These are phyloP conservation scores for Metarhizium brunneum DNA, from an alignment of 2,329 filamentous ascomycete genomes.

Conservation along the genomic window DNA sequence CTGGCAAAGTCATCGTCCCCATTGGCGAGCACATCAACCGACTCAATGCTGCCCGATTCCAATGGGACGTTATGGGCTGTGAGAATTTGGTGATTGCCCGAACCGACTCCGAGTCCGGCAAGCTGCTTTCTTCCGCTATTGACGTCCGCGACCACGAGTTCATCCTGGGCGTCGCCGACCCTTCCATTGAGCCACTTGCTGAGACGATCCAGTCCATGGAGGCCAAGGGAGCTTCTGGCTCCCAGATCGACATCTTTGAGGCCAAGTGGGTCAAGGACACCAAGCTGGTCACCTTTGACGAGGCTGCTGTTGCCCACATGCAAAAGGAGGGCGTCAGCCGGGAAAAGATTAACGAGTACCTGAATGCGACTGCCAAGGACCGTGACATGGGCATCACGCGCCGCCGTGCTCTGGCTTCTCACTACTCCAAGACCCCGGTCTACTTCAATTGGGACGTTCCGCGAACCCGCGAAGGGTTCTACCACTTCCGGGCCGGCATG, in stretches of 20 bases:
- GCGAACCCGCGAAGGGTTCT: slow-evolving; percentile 86
- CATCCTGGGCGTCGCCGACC: slow-evolving; percentile 76
- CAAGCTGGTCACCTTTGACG: slow-evolving; percentile 82
- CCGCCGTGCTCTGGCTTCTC: slow-evolving; percentile 62
- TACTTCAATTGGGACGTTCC: slow-evolving; percentile 88
- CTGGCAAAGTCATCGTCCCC: slow-evolving; percentile 91
- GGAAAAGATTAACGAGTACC: slow-evolving; percentile 59
- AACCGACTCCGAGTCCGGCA: slow-evolving; percentile 91
- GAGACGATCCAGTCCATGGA: slow-evolving; percentile 92
- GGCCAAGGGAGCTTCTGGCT: slow-evolving; percentile 60
- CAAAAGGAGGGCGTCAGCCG: slow-evolving; percentile 53
- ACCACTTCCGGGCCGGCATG: slow-evolving; percentile 82
- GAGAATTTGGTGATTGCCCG: slow-evolving; percentile 93
- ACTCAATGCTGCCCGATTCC: slow-evolving; percentile 82
- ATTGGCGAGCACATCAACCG: slow-evolving; percentile 95
- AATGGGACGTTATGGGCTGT: slow-evolving; percentile 96
- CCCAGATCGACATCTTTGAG: slow-evolving; percentile 81
- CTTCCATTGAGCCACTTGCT: slow-evolving; percentile 67
- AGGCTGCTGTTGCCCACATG: slow-evolving; percentile 74
- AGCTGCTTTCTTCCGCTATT: slow-evolving; percentile 79
- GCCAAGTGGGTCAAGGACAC: slow-evolving; percentile 81
- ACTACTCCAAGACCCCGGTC: slow-evolving; percentile 58
- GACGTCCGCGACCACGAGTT: slow-evolving; percentile 96
- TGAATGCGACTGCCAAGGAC: slow-evolving; percentile 49
- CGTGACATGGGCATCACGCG: slow-evolving; percentile 69